Conservation (phyloP, 306 rosid species). For the Astragalus glycyphyllos region DNA sequence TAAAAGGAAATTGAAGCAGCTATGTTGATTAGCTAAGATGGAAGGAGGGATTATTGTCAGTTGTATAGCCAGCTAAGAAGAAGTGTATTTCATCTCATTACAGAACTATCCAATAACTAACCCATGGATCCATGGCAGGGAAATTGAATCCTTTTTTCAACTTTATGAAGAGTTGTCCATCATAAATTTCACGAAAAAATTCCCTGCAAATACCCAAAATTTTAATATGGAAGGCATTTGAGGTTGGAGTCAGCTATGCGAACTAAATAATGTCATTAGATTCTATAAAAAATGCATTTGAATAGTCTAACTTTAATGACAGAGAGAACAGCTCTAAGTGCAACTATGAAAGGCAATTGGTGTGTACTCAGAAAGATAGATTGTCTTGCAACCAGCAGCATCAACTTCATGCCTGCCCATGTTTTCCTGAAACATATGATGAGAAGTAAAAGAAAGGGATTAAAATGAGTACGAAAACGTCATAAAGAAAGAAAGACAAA, state of each 20-base stretch:
- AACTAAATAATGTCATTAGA: conserved; percentile 7
- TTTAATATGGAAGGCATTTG: conserved; percentile 5
- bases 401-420: conserved; percentile 77
- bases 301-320: conserved; percentile 23
- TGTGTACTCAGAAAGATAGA: conserved; percentile 86
- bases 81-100: conserved; percentile 22
- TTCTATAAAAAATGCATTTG: conserved; percentile 8
- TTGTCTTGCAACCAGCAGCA: conserved; percentile 79
- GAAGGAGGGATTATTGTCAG: not conserved
- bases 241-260: not conserved
- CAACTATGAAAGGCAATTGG: conserved; percentile 23
- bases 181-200: conserved; percentile 82
- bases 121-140: conserved; percentile 98
- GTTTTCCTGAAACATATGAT: conserved; percentile 59
- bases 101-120: conserved; percentile 47
- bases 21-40: not conserved
- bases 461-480: conserved; percentile 10
- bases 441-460: conserved; percentile 25
- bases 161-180: conserved; percentile 78
- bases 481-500: not conserved
- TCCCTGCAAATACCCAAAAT: conserved; percentile 56
- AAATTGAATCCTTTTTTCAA: conserved; percentile 79
- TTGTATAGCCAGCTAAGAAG: conserved; percentile 27
- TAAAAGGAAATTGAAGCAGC: conserved; percentile 23
- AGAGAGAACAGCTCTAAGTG: not conserved